These are phyloP conservation scores for Stemphylium beticola DNA, from an alignment of 2,329 filamentous ascomycete genomes.

Conservation along the genomic window DNA sequence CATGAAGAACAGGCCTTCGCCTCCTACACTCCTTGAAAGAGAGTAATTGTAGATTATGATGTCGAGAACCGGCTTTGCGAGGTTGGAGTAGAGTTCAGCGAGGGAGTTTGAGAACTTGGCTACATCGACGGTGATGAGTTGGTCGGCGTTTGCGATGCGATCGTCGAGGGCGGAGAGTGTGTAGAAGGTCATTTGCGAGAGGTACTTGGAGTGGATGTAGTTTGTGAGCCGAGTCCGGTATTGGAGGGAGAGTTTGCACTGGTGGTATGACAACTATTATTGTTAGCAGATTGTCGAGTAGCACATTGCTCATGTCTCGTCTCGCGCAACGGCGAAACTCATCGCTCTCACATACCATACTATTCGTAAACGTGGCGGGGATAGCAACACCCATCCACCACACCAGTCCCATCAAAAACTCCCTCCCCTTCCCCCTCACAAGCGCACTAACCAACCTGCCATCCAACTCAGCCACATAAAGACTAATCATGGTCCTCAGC, in stretches of 20 bases:
- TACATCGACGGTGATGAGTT: conserved; percentile 95
- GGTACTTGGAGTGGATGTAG: conserved; percentile 91
- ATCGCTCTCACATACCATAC: conserved; percentile 71
- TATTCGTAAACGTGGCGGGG: conserved; percentile 97
- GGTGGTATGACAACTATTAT: conserved; percentile 85
- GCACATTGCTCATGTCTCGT: not conserved
- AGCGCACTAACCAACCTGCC: conserved; percentile 90
- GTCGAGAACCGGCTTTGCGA: conserved; percentile 92
- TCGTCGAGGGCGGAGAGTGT: conserved; percentile 94
- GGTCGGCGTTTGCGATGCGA: conserved; percentile 97
- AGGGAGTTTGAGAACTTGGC: conserved; percentile 95
- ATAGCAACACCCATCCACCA: conserved; percentile 99
- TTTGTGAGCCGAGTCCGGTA: conserved; percentile 95
- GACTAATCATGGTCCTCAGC: conserved; percentile 84
- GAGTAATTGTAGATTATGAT: conserved; percentile 98
- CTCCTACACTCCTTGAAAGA: conserved; percentile 91
- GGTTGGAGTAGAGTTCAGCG: conserved; percentile 92
- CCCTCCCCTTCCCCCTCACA: conserved; percentile 87
- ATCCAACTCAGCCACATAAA: conserved; percentile 96
- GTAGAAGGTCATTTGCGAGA: conserved; percentile 98
- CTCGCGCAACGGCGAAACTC: not conserved
- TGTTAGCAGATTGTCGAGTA: conserved; percentile 19
- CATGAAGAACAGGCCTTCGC: conserved; percentile 96
- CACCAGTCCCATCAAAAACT: conserved; percentile 84
- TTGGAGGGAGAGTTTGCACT: conserved; percentile 89